These are phyloP conservation scores for Plasmodium vinckei DNA, from an alignment of 169 alveolate species.

Conservation along the genomic window DNA sequence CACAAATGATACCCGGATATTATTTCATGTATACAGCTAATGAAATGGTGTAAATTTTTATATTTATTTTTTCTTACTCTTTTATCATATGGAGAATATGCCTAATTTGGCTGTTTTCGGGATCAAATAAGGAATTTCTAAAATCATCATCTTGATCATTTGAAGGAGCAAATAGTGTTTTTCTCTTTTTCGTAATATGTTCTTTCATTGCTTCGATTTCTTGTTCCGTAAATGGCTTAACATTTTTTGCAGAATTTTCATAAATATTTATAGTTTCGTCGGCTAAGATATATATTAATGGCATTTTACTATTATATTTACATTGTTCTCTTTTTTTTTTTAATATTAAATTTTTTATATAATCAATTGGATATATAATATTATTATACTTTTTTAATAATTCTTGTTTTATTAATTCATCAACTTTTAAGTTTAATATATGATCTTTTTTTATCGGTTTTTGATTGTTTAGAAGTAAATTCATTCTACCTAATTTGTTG, in stretches of 20 bases:
- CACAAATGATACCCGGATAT: too few relatives aligned
- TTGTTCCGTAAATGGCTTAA: slow-evolving; percentile 40
- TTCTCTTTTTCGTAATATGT: slow-evolving; percentile 13
- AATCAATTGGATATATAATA: slow-evolving; percentile 56
- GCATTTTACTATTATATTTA: slow-evolving; percentile 24
- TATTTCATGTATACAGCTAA: too few relatives aligned
- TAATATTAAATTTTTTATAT: slow-evolving; percentile 39
- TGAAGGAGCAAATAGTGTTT: not conserved
- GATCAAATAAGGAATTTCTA: slow-evolving; percentile 27
- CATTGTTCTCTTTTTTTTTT: slow-evolving; percentile 29
- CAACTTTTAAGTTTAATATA: slow-evolving; percentile 24
- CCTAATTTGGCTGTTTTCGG: slow-evolving; percentile 70
- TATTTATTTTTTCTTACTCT: slow-evolving; percentile 40
- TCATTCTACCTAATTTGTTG: slow-evolving; percentile 46
- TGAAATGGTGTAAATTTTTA: not conserved
- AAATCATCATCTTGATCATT: slow-evolving; percentile 18
- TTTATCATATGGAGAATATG: slow-evolving; percentile 53
- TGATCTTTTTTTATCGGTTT: slow-evolving; percentile 68
- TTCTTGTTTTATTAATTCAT: slow-evolving; percentile 25
- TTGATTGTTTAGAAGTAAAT: slow-evolving; percentile 45
- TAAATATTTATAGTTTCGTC: slow-evolving; percentile 72
- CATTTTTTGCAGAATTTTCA: slow-evolving; percentile 76
- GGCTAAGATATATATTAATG: slow-evolving; percentile 37
- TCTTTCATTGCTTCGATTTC: slow-evolving; percentile 16
- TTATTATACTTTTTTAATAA: slow-evolving; percentile 42